Percentiles rank a stretch among this genome's conserved stretches.
phyloP scores from a whole-genome alignment of 441 rosid species.

The Brassica hybrid region DNA sequence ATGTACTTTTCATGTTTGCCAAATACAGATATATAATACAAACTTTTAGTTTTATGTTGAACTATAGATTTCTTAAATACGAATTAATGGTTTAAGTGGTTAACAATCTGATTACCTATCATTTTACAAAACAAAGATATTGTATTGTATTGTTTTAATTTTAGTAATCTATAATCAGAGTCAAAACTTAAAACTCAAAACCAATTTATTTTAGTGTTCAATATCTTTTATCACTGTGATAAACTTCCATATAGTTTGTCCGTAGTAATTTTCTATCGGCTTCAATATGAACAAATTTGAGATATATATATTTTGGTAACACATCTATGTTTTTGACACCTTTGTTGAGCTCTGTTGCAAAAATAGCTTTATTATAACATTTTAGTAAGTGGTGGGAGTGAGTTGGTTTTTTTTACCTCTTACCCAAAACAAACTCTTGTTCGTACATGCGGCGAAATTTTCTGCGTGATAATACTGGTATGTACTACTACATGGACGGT shows the following conservation, averaged over 20 bases:
- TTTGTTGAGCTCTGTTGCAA: not conserved
- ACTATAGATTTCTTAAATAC: not conserved
- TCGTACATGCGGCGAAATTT: not conserved
- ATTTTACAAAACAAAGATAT: not conserved
- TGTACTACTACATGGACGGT: not conserved
- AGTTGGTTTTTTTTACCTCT: too few relatives aligned
- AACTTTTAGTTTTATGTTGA: not conserved
- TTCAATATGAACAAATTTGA: not conserved
- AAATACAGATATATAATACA: not conserved
- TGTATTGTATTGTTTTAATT: not conserved
- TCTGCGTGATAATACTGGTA: not conserved
- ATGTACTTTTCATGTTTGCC: not conserved
- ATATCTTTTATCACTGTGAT: not conserved
- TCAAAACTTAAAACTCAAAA: not conserved
- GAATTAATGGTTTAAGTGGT: not conserved
- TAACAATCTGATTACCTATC: not conserved
- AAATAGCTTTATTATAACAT: not conserved
- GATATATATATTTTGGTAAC: not conserved
- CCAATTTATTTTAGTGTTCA: not conserved
- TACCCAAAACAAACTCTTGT: not conserved
- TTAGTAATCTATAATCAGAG: not conserved
- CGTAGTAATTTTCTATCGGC: not conserved
- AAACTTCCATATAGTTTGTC: not conserved
- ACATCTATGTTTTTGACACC: not conserved
- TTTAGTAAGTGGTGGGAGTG: not conserved